These are phyloP conservation scores for Murraya paniculata DNA, from an alignment of 345 rosid genomes.

Conservation along the genomic window DNA sequence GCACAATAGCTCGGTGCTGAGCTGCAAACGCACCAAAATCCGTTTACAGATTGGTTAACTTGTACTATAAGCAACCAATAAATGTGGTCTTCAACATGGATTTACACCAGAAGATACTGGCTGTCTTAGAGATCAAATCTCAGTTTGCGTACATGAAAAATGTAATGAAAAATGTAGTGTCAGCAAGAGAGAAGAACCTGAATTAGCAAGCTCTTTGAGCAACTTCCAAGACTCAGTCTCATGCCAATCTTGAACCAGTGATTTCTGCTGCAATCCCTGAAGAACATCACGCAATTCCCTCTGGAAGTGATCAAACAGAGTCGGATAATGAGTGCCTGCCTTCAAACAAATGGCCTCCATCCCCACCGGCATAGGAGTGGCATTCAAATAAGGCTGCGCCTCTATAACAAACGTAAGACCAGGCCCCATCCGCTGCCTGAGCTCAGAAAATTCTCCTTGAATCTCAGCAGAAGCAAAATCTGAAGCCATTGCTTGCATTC, in stretches of 20 bases:
- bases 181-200: constrained; percentile 44
- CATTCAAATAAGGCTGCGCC: constrained; percentile 81
- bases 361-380: constrained; percentile 83
- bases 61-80: neutral
- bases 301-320: constrained; percentile 92
- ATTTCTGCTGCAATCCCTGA: constrained; percentile 53
- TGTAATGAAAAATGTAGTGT: neutral
- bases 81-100: neutral
- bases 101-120: neutral
- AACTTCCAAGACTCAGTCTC: constrained; percentile 78
- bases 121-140: neutral
- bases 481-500: constrained; percentile 78
- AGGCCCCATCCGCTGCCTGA: constrained; percentile 70
- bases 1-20: constrained; percentile 82
- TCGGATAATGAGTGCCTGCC: constrained; percentile 85
- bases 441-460: constrained; percentile 73
- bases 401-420: constrained; percentile 89
- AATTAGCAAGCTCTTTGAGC: constrained; percentile 87
- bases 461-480: constrained; percentile 77
- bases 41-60: constrained; percentile 6
- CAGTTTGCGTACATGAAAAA: neutral
- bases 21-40: constrained; percentile 50
- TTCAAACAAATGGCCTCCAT: constrained; percentile 79
- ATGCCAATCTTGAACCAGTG: constrained; percentile 60
- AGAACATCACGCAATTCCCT: constrained; percentile 82